Evolutionary conservation across 139 green algal species (phyloP).

Genomic region (Tetraselmis chui): DNA sequence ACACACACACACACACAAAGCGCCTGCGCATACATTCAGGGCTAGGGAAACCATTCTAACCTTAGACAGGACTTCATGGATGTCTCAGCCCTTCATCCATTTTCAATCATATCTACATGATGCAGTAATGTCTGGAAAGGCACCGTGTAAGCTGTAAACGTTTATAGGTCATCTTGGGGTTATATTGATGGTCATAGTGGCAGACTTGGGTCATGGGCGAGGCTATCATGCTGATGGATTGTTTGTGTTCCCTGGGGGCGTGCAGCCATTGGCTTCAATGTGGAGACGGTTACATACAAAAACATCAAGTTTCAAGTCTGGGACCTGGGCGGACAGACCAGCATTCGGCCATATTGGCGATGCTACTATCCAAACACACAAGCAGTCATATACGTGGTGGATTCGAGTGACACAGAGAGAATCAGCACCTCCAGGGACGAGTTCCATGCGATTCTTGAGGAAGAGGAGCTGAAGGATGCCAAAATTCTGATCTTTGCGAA

Average conservation of each 20-base stretch:
- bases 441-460: slow-evolving; percentile 89
- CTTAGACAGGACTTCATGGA: no score
- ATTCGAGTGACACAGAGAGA: slow-evolving; percentile 89
- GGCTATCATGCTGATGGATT: not conserved
- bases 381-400: slow-evolving; percentile 98
- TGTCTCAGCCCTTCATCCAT: no score
- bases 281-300: slow-evolving; percentile 99
- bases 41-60: no score
- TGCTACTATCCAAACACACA: slow-evolving; percentile 98
- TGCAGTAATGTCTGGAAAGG: no score
- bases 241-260: not conserved
- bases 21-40: no score
- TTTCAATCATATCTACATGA: no score
- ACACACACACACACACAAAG: no score
- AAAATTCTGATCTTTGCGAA: slow-evolving; percentile 97
- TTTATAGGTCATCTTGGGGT: no score
- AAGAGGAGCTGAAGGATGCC: slow-evolving; percentile 94
- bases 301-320: slow-evolving; percentile 99
- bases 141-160: no score
- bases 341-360: slow-evolving; percentile 97
- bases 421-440: slow-evolving; percentile 82
- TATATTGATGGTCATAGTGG: no score
- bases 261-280: slow-evolving; percentile 98
- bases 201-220: no score
- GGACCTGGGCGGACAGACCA: slow-evolving; percentile 87